Evolutionary conservation across 1,284 basidiomycete species (phyloP).

Genomic region (Tilletiaria anomala): DNA sequence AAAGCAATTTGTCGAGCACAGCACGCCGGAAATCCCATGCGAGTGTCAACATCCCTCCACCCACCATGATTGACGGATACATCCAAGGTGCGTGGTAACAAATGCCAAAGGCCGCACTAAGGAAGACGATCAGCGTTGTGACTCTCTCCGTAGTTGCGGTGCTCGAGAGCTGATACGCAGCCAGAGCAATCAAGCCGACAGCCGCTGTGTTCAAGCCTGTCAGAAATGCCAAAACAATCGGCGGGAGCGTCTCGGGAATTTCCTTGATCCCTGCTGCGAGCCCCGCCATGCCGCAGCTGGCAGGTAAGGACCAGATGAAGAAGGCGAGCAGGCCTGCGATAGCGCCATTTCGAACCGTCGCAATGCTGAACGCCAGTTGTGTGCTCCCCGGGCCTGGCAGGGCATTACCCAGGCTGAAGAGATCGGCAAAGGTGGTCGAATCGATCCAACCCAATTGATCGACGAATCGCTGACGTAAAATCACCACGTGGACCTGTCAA

Average conservation of each 20-base stretch:
- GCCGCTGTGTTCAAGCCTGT: slow-evolving; percentile 51
- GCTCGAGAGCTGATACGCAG: slow-evolving; percentile 46
- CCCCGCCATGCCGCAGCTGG: slow-evolving; percentile 47
- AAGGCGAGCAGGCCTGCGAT: slow-evolving; percentile 40
- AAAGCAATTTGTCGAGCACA: not conserved
- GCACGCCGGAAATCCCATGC: slow-evolving; percentile 32
- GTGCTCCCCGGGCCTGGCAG: slow-evolving; percentile 43
- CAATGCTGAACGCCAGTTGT: slow-evolving; percentile 42
- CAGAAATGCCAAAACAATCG: slow-evolving; percentile 46
- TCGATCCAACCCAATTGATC: slow-evolving; percentile 24
- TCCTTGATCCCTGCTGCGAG: slow-evolving; percentile 46
- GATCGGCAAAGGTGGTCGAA: slow-evolving; percentile 33
- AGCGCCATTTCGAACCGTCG: slow-evolving; percentile 39
- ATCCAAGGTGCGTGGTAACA: slow-evolving; percentile 48
- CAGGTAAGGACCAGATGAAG: slow-evolving; percentile 43
- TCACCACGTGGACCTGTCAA: slow-evolving; percentile 17
- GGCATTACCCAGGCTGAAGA: slow-evolving; percentile 43
- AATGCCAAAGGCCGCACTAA: slow-evolving; percentile 45
- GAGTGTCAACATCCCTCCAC: slow-evolving; percentile 36
- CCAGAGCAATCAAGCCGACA: slow-evolving; percentile 49
- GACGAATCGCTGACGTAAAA: slow-evolving; percentile 20
- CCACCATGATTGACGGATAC: slow-evolving; percentile 41
- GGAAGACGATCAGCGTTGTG: slow-evolving; percentile 45
- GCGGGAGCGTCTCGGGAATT: slow-evolving; percentile 45
- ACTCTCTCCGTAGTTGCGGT: slow-evolving; percentile 46